Percentiles rank a stretch among this genome's conserved stretches.
Conservation (phyloP, 2,329 filamentous ascomycete species). For the Cladosporium sp. region DNA sequence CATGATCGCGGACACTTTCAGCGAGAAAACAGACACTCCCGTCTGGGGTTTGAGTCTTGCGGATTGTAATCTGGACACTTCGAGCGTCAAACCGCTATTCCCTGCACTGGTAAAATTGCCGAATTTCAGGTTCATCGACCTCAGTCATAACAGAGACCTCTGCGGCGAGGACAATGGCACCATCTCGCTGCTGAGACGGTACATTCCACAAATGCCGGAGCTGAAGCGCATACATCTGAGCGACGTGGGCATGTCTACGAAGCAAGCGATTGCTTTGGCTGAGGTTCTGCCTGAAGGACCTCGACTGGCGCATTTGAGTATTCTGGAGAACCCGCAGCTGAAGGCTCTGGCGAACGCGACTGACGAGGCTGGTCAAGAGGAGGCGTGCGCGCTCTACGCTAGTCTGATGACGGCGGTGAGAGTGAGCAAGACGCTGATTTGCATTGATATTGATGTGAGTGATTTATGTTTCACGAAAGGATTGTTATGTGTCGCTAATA, state of each 20-base stretch:
- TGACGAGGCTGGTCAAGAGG: conserved; percentile 78
- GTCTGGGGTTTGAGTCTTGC: conserved; percentile 82
- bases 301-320: conserved; percentile 77
- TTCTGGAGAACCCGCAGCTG: conserved; percentile 76
- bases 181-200: conserved; percentile 64
- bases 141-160: conserved; percentile 82
- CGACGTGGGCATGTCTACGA: conserved; percentile 77
- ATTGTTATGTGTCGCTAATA: background rate
- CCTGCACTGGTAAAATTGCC: conserved; percentile 66
- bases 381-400: conserved; percentile 89
- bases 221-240: conserved; percentile 83
- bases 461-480: background rate
- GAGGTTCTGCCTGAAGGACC: conserved; percentile 84
- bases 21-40: conserved; percentile 41
- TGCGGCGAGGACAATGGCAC: conserved; percentile 47
- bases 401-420: conserved; percentile 85
- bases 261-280: conserved; percentile 85
- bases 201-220: conserved; percentile 71
- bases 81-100: conserved; percentile 69
- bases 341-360: conserved; percentile 67
- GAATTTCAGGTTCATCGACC: conserved; percentile 81
- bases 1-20: conserved; percentile 49
- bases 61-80: conserved; percentile 74
- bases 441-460: conserved; percentile 76
- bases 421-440: conserved; percentile 77